These are phyloP conservation scores for Globisporangium iwayamae DNA, from an alignment of 352 stramenopile genomes.

Conservation along the genomic window DNA sequence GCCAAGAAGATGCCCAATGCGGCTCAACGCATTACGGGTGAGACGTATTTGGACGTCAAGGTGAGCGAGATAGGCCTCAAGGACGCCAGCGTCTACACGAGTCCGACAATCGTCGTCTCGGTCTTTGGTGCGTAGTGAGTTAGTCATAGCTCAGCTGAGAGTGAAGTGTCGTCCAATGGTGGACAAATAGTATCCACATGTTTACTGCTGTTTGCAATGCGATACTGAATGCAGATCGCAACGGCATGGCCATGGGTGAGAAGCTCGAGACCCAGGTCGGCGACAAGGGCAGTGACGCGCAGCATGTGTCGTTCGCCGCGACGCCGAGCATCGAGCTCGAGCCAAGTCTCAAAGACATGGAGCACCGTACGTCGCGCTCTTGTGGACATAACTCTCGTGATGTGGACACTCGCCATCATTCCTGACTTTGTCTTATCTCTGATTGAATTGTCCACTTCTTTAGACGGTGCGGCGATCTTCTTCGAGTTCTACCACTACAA, in stretches of 20 bases:
- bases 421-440: neutral
- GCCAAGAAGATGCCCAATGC: constrained; percentile 5
- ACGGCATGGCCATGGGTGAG: constrained; percentile 50
- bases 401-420: neutral
- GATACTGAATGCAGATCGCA: constrained; percentile 27
- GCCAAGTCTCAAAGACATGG: constrained; percentile 45
- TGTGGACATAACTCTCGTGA: neutral
- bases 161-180: neutral
- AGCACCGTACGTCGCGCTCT: constrained; percentile 29
- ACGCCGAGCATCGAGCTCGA: constrained; percentile 32
- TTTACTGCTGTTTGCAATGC: neutral
- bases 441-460: neutral
- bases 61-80: constrained; percentile 64
- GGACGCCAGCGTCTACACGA: constrained; percentile 54
- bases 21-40: constrained; percentile 18
- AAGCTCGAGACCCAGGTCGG: constrained; percentile 46
- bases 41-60: constrained; percentile 48
- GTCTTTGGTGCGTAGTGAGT: constrained; percentile 34
- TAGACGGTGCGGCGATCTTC: constrained; percentile 56
- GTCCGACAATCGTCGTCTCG: constrained; percentile 61
- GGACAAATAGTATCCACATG: neutral
- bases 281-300: constrained; percentile 31
- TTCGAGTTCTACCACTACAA: constrained; percentile 81
- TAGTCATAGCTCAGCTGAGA: neutral
- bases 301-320: constrained; percentile 47